A percentile compares a stretch with the other conserved stretches of the same genome.
phyloP scores from a whole-genome alignment of 2,329 filamentous ascomycete species.

The Epichloe aotearoae region DNA sequence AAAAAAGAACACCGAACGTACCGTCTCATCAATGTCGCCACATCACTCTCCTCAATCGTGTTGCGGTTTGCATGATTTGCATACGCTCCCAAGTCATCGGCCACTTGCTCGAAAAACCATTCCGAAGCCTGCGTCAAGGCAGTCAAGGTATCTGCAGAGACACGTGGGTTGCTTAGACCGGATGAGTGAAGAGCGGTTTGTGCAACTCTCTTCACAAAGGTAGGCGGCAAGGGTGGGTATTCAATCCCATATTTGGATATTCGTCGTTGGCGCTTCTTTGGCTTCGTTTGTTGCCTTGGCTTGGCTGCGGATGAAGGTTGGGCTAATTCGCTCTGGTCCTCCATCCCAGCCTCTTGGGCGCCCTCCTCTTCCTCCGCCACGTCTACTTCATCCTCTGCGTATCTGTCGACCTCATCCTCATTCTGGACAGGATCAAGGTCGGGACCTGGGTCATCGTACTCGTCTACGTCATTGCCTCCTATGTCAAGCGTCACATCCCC shows the following conservation, averaged over 20 bases:
- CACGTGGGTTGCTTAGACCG: constrained; percentile 51
- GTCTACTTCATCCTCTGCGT: not conserved
- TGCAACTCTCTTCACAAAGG: constrained; percentile 61
- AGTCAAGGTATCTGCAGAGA: constrained; percentile 59
- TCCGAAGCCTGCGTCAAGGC: constrained; percentile 71
- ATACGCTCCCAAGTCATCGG: constrained; percentile 68
- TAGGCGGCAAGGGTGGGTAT: constrained; percentile 60
- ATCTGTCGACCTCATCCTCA: not conserved
- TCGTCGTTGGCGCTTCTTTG: constrained; percentile 25
- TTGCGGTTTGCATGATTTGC: constrained; percentile 71
- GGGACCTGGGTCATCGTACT: constrained; percentile 1
- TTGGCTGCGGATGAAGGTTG: constrained; percentile 1
- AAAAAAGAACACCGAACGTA: constrained; percentile 22
- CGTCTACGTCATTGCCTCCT: not conserved
- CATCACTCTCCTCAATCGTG: constrained; percentile 75
- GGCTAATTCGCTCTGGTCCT: not conserved
- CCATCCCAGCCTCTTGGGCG: not conserved
- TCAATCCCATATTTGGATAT: constrained; percentile 59
- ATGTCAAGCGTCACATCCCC: constrained; percentile 8
- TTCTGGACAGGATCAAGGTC: not conserved
- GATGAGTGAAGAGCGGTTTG: constrained; percentile 57
- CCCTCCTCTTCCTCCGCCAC: not conserved
- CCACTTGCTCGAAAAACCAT: constrained; percentile 83
- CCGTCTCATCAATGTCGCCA: constrained; percentile 73
- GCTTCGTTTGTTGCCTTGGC: constrained; percentile 6